These are phyloP conservation scores for Scutellaria baicalensis DNA, from an alignment of 257 asterid genomes.

Conservation along the genomic window DNA sequence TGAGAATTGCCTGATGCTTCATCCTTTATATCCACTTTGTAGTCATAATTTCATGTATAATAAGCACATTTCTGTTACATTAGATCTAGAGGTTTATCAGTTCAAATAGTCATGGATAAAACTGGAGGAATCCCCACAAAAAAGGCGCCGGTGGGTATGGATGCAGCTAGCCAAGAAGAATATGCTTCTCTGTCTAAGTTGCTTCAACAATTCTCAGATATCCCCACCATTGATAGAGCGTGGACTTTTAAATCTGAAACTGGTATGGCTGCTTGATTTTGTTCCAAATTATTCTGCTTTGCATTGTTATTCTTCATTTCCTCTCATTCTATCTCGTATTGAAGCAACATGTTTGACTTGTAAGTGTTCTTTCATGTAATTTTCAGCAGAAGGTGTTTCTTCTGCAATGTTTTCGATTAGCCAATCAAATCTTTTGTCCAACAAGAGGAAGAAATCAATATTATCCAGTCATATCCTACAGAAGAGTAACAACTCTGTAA, in stretches of 20 bases:
- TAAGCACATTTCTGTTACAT: not conserved
- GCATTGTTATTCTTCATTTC: not conserved
- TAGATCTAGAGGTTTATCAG: slow-evolving; percentile 22
- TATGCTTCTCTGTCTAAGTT: slow-evolving; percentile 45
- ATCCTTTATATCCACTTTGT: not conserved
- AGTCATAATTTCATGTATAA: not conserved
- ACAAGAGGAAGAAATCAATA: slow-evolving; percentile 63
- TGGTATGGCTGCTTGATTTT: slow-evolving; percentile 36
- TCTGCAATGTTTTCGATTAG: slow-evolving; percentile 63
- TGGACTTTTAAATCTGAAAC: slow-evolving; percentile 64
- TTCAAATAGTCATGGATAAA: slow-evolving; percentile 39
- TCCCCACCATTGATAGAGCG: slow-evolving; percentile 78
- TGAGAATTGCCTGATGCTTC: not conserved
- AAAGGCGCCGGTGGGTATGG: slow-evolving; percentile 29
- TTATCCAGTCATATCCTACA: slow-evolving; percentile 54
- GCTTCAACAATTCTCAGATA: slow-evolving; percentile 61
- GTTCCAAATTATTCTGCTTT: not conserved
- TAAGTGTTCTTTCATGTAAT: not conserved
- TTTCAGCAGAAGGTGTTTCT: slow-evolving; percentile 48
- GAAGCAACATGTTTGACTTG: not conserved
- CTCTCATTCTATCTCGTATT: not conserved
- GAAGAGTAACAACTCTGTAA: slow-evolving; percentile 30
- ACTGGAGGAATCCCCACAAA: slow-evolving; percentile 27
- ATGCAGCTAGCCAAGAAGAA: slow-evolving; percentile 48
- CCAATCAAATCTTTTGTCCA: slow-evolving; percentile 75